Conservation (phyloP, 768 basidiomycete genomes). For the Mycena leptocephala region DNA sequence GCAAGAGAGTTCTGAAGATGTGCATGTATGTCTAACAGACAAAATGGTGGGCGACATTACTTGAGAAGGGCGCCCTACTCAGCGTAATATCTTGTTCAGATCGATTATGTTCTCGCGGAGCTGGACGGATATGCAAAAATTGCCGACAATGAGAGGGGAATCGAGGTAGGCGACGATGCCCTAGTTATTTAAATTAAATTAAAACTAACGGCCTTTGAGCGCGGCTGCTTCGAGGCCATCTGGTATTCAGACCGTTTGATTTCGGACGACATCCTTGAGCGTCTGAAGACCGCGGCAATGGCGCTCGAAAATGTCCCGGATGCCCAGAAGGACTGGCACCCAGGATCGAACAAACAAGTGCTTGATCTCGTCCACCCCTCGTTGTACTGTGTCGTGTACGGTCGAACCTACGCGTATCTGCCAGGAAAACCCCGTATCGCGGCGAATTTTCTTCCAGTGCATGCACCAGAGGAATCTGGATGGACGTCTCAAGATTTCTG, state of each 20-base stretch:
- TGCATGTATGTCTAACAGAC: neutral
- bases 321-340: conserved; percentile 56
- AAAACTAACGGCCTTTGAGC: conserved; percentile 9
- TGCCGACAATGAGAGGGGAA: conserved; percentile 34
- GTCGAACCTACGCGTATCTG: conserved; percentile 41
- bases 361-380: conserved; percentile 59
- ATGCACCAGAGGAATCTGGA: neutral
- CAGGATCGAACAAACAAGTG: conserved; percentile 29
- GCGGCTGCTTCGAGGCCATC: conserved; percentile 32
- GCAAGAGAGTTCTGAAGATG: too few relatives aligned
- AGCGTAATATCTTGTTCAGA: neutral
- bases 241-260: conserved; percentile 32
- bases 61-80: neutral
- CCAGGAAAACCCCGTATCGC: conserved; percentile 5
- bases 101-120: conserved; percentile 41
- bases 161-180: conserved; percentile 11
- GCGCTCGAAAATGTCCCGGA: conserved; percentile 56
- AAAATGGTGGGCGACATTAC: conserved; percentile 14
- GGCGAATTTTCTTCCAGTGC: conserved; percentile 26
- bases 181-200: neutral
- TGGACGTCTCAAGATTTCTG: conserved; percentile 39
- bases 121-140: conserved; percentile 37
- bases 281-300: conserved; percentile 44
- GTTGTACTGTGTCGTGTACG: conserved; percentile 58
- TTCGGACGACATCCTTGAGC: conserved; percentile 34